These are phyloP conservation scores for Diplodia mutila DNA, from an alignment of 2,329 filamentous ascomycete genomes.

Conservation along the genomic window DNA sequence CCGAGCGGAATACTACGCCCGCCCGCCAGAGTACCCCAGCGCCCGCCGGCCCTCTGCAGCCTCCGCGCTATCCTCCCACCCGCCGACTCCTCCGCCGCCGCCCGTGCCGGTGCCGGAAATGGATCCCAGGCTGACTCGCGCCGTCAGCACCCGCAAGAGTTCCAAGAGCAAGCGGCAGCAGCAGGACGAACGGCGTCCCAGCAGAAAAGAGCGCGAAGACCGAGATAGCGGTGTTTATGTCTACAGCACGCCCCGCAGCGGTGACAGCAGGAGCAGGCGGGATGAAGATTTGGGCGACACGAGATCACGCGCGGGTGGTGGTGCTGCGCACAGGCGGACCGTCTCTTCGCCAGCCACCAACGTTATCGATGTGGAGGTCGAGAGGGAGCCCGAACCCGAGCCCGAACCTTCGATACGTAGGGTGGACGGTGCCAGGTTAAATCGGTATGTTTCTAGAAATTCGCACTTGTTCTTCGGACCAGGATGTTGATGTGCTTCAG, in stretches of 20 bases:
- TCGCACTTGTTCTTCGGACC: not conserved
- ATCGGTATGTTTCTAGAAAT: constrained; percentile 3
- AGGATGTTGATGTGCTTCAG: constrained; percentile 32
- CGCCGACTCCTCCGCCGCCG: not conserved
- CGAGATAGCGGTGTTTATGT: constrained; percentile 22
- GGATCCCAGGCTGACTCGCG: constrained; percentile 33
- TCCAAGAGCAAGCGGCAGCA: constrained; percentile 32
- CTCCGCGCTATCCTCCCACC: not conserved
- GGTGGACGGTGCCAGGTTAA: constrained; percentile 28
- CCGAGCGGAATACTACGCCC: constrained; percentile 44
- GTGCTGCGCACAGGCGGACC: constrained; percentile 37
- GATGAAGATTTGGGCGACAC: constrained; percentile 26
- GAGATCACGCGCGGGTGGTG: constrained; percentile 37
- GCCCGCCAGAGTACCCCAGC: constrained; percentile 31
- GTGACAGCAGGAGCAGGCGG: constrained; percentile 8
- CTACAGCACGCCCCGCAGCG: constrained; percentile 23
- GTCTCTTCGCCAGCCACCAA: constrained; percentile 35
- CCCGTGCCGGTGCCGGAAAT: constrained; percentile 28
- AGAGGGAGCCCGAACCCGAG: constrained; percentile 28
- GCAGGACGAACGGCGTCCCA: constrained; percentile 31
- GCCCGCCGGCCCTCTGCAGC: constrained; percentile 21
- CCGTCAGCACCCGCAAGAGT: constrained; percentile 25
- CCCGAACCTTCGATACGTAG: constrained; percentile 39
- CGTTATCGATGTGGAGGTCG: constrained; percentile 37
- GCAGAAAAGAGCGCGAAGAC: constrained; percentile 22